phyloP scores from a whole-genome alignment of 73 alveolate species.

The Blepharisma japonicum region DNA sequence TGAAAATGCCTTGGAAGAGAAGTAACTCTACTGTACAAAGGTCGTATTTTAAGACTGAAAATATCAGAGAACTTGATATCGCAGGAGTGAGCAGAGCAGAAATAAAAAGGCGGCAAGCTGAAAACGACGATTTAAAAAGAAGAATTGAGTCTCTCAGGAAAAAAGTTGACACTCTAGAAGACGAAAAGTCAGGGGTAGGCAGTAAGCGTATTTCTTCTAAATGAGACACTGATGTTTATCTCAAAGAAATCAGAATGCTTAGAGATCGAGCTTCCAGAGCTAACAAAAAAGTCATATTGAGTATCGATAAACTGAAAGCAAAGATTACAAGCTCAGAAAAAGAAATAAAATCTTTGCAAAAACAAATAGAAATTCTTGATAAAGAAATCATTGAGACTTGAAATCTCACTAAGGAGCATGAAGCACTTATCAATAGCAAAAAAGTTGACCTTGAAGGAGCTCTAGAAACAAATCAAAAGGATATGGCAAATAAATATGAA shows the following conservation, averaged over 20 bases:
- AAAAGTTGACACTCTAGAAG: conserved; percentile 25
- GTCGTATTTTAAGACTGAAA: conserved; percentile 12
- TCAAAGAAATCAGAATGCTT: neutral
- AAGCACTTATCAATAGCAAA: too few species aligned
- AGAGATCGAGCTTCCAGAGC: too few species aligned
- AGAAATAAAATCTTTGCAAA: too few species aligned
- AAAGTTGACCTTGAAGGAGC: too few species aligned
- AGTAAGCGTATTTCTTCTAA: neutral
- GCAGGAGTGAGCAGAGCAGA: neutral
- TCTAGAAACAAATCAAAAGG: too few species aligned
- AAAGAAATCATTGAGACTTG: too few species aligned
- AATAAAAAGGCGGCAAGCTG: neutral
- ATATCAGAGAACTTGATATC: neutral
- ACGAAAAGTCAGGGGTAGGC: neutral
- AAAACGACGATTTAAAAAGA: conserved; percentile 2
- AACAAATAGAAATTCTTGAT: too few species aligned
- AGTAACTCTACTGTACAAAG: neutral
- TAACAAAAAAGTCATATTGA: too few species aligned
- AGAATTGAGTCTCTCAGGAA: neutral
- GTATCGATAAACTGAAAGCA: too few species aligned
- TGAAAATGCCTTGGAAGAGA: neutral
- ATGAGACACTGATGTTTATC: neutral
- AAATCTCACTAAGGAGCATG: too few species aligned
- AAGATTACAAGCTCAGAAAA: too few species aligned
- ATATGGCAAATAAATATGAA: too few species aligned